Conservation (phyloP, 495 filamentous ascomycete genomes). For the Chlorociboria aeruginascens region DNA sequence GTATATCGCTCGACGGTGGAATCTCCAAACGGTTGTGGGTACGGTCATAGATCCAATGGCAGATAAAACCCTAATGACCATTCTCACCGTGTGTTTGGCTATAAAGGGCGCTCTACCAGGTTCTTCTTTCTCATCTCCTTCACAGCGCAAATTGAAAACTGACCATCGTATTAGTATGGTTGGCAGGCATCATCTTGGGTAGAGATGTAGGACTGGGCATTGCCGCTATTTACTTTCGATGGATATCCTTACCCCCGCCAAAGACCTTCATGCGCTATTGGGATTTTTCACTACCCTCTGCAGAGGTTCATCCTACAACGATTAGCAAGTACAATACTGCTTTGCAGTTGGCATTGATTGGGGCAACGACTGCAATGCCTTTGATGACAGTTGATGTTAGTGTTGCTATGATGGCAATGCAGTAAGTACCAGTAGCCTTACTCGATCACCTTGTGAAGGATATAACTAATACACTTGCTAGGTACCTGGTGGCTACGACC, state of each 20-base stretch:
- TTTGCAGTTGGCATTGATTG: constrained; percentile 68
- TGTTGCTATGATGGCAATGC: constrained; percentile 47
- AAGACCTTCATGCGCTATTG: constrained; percentile 92
- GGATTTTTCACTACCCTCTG: constrained; percentile 89
- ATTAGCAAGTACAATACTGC: constrained; percentile 89
- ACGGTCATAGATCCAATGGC: constrained; percentile 95
- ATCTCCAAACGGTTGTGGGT: constrained; percentile 88
- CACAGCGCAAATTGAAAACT: not conserved
- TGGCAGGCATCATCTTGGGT: constrained; percentile 80
- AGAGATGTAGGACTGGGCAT: constrained; percentile 80
- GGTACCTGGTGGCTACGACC: constrained; percentile 66
- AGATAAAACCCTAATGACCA: constrained; percentile 90
- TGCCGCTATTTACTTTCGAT: constrained; percentile 87
- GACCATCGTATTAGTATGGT: constrained; percentile 46
- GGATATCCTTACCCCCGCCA: constrained; percentile 82
- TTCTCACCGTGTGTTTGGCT: constrained; percentile 72
- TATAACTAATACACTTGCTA: constrained; percentile 16
- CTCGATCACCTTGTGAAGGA: constrained; percentile 11
- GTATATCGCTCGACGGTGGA: constrained; percentile 78
- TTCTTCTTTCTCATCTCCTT: constrained; percentile 27
- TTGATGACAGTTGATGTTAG: constrained; percentile 47
- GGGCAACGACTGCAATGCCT: constrained; percentile 61
- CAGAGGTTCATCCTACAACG: constrained; percentile 82
- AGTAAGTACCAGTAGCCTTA: constrained; percentile 42
- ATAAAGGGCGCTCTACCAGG: constrained; percentile 69